These are phyloP conservation scores for Aspergillus fructus DNA, from an alignment of 2,329 filamentous ascomycete genomes.

Conservation along the genomic window DNA sequence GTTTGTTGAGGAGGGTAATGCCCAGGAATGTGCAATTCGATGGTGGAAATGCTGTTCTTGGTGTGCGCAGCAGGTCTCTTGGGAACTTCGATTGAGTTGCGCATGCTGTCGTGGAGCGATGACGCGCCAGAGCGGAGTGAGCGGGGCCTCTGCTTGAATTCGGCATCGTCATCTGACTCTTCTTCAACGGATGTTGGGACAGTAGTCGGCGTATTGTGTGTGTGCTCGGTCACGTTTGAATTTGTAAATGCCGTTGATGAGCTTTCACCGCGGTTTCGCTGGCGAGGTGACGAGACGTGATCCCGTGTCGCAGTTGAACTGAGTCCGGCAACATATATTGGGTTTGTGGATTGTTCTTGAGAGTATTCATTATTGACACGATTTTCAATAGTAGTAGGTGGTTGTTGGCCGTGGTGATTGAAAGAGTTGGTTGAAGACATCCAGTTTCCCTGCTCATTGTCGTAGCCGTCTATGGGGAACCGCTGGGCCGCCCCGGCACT, in stretches of 20 bases:
- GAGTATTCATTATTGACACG: constrained; percentile 4
- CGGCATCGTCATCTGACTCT: constrained; percentile 13
- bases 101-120: constrained; percentile 7
- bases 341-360: constrained; percentile 12
- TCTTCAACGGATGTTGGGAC: constrained; percentile 35
- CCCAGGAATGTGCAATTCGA: constrained; percentile 38
- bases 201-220: constrained; percentile 33
- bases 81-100: background rate
- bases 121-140: constrained; percentile 2
- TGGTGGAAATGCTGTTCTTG: constrained; percentile 30
- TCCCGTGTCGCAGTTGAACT: constrained; percentile 16
- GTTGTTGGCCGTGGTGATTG: constrained; percentile 22
- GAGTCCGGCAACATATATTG: constrained; percentile 18
- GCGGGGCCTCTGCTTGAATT: constrained; percentile 1
- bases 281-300: constrained; percentile 4
- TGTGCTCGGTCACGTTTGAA: constrained; percentile 33
- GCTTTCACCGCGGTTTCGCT: constrained; percentile 29
- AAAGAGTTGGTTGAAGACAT: constrained; percentile 46
- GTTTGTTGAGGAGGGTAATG: constrained; percentile 35
- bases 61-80: constrained; percentile 18
- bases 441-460: constrained; percentile 54
- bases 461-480: constrained; percentile 25
- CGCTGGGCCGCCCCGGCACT: constrained; percentile 10
- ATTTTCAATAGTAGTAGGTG: constrained; percentile 5
- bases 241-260: constrained; percentile 35